These are phyloP conservation scores for Penicillium alfredii DNA, from an alignment of 495 filamentous ascomycete genomes.

Conservation along the genomic window DNA sequence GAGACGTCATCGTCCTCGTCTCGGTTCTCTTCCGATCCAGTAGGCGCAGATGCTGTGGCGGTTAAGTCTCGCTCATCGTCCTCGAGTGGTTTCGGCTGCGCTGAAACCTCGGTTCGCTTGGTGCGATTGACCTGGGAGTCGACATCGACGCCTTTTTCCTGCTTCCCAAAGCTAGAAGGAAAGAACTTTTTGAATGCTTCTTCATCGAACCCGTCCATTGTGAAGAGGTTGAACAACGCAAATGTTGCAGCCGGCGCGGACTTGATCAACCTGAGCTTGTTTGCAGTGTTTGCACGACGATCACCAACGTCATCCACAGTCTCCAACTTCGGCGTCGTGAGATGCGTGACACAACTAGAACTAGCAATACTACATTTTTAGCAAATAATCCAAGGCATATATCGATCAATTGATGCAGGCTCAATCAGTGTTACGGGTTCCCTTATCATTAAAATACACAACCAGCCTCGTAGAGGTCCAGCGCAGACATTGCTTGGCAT, in stretches of 20 bases:
- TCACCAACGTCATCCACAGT: too few relatives aligned
- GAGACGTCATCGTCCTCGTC: slow-evolving; percentile 44
- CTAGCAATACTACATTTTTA: too few relatives aligned
- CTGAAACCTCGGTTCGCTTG: slow-evolving; percentile 49
- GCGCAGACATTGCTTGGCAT: slow-evolving; percentile 7
- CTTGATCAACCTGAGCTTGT: too few relatives aligned
- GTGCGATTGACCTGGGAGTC: slow-evolving; percentile 72
- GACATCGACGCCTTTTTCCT: slow-evolving; percentile 64
- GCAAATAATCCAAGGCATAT: too few relatives aligned
- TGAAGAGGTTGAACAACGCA: slow-evolving; percentile 9
- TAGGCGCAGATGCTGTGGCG: slow-evolving; percentile 7
- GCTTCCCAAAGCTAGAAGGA: slow-evolving; percentile 82
- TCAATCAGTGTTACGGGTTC: slow-evolving; percentile 11
- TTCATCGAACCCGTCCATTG: slow-evolving; percentile 64
- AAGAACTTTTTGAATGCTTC: slow-evolving; percentile 79
- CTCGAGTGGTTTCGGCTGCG: slow-evolving; percentile 21
- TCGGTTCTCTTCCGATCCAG: slow-evolving; percentile 16
- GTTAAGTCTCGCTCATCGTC: slow-evolving; percentile 18
- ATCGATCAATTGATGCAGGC: slow-evolving; percentile 10
- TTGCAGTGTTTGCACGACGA: slow-evolving; percentile 36
- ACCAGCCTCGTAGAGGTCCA: slow-evolving; percentile 10
- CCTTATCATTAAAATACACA: slow-evolving; percentile 30
- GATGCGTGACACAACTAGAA: too few relatives aligned
- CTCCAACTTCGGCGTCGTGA: too few relatives aligned
- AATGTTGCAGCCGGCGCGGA: slow-evolving; percentile 16